Conservation (phyloP, 441 rosid genomes). For the Bruguiera hainesii region DNA sequence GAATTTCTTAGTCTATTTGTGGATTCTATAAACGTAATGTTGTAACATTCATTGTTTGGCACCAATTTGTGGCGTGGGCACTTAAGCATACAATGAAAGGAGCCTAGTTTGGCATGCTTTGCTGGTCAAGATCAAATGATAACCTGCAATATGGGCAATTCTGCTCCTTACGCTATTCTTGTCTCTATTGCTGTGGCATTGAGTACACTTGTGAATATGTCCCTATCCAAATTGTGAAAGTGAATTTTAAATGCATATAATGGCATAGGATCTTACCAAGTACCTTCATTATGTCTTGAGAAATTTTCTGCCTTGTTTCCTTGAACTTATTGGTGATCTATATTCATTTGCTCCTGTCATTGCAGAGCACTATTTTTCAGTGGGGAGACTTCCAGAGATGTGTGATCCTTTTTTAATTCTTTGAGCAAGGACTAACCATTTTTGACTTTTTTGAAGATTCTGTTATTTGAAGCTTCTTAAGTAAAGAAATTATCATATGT, state of each 20-base stretch:
- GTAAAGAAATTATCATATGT: neutral
- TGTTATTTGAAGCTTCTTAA: neutral
- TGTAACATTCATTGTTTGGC: too few relatives aligned
- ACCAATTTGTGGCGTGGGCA: too few relatives aligned
- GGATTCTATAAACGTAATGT: neutral
- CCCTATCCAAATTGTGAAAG: neutral
- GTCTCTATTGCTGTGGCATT: neutral
- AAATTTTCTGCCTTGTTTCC: too few relatives aligned
- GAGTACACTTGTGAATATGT: neutral
- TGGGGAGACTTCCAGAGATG: neutral
- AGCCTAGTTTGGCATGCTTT: neutral
- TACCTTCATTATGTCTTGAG: too few relatives aligned
- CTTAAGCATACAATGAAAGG: too few relatives aligned
- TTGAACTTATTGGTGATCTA: too few relatives aligned
- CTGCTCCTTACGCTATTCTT: constrained; percentile 5
- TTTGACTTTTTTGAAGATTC: neutral
- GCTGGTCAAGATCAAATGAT: neutral
- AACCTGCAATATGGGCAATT: neutral
- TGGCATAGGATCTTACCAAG: too few relatives aligned
- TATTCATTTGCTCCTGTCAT: too few relatives aligned
- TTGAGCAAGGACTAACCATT: neutral
- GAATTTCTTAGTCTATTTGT: neutral
- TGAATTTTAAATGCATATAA: neutral
- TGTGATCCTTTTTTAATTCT: neutral
- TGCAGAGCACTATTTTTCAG: neutral